These are phyloP conservation scores for Cenococcum geophilum DNA, from an alignment of 495 filamentous ascomycete species.

Conservation along the genomic window DNA sequence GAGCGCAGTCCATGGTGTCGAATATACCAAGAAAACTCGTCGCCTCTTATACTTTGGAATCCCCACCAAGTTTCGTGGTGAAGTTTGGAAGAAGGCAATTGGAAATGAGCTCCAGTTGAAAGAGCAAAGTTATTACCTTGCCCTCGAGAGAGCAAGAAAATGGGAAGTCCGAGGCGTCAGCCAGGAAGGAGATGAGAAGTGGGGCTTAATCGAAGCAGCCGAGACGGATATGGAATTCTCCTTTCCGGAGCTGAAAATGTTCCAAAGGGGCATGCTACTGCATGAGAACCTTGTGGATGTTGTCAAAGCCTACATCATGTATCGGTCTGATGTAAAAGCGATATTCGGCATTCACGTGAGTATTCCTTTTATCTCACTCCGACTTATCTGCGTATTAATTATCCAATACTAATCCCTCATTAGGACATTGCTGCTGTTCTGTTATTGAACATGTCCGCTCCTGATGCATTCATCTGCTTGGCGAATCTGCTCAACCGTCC, in stretches of 20 bases:
- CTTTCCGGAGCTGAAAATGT: slow-evolving; percentile 78
- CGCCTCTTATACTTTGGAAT: slow-evolving; percentile 95
- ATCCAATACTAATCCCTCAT: too few species aligned
- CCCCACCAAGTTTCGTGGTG: slow-evolving; percentile 68
- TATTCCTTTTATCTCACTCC: slow-evolving; percentile 9
- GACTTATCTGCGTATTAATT: background rate
- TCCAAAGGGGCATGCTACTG: slow-evolving; percentile 65
- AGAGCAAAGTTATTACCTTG: slow-evolving; percentile 49
- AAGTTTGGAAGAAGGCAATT: slow-evolving; percentile 80
- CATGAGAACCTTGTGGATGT: slow-evolving; percentile 72
- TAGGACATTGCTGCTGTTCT: slow-evolving; percentile 68
- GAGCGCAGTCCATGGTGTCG: slow-evolving; percentile 60
- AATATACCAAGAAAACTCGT: slow-evolving; percentile 46
- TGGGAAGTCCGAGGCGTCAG: slow-evolving; percentile 48
- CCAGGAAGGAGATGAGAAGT: slow-evolving; percentile 44
- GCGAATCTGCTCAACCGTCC: slow-evolving; percentile 87
- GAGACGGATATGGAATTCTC: slow-evolving; percentile 57
- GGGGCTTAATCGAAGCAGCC: slow-evolving; percentile 65
- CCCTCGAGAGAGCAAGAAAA: slow-evolving; percentile 61
- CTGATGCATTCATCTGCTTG: slow-evolving; percentile 72
- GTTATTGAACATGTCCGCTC: slow-evolving; percentile 69
- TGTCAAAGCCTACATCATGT: slow-evolving; percentile 84
- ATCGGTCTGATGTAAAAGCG: slow-evolving; percentile 88
- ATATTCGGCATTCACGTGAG: slow-evolving; percentile 76
- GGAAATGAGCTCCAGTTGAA: slow-evolving; percentile 77